Percentiles rank a stretch among this genome's conserved stretches.
Conservation (phyloP, 2,329 filamentous ascomycete genomes). For the Microascus cirrosus region DNA sequence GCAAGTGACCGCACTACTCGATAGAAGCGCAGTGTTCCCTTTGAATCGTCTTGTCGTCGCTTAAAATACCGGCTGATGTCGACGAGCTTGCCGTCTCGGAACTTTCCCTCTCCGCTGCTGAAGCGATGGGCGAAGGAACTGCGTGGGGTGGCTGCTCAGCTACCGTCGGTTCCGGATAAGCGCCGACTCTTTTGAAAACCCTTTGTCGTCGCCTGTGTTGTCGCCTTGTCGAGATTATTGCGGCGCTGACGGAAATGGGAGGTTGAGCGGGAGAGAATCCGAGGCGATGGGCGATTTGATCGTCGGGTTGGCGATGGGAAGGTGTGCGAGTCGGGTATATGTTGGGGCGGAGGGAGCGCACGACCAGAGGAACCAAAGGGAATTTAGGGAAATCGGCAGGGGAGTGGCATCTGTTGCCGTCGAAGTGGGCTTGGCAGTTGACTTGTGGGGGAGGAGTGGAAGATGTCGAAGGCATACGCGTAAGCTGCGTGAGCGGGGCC, state of each 20-base stretch:
- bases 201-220: neutral
- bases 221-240: neutral
- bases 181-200: neutral
- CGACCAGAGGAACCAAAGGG: constrained; percentile 2
- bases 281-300: neutral
- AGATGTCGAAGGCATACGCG: constrained; percentile 13
- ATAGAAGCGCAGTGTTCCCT: neutral
- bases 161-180: neutral
- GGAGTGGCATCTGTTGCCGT: constrained; percentile 1
- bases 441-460: constrained; percentile 3
- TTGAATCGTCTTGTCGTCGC: neutral
- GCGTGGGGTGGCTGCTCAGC: neutral
- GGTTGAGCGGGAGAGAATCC: neutral
- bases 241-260: neutral
- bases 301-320: constrained; percentile 1
- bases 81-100: constrained; percentile 2
- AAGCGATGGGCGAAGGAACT: neutral
- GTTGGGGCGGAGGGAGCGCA: constrained; percentile 5
- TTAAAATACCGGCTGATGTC: constrained; percentile 5
- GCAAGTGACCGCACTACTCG: neutral
- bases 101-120: constrained; percentile 1
- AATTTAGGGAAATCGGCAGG: constrained; percentile 5
- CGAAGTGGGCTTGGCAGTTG: constrained; percentile 1
- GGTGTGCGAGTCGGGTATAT: constrained; percentile 4
- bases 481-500: constrained; percentile 16